A percentile compares a stretch with the other conserved stretches of the same genome.
phyloP scores from a whole-genome alignment of 306 rosid genomes.

The Mimosa pudica region DNA sequence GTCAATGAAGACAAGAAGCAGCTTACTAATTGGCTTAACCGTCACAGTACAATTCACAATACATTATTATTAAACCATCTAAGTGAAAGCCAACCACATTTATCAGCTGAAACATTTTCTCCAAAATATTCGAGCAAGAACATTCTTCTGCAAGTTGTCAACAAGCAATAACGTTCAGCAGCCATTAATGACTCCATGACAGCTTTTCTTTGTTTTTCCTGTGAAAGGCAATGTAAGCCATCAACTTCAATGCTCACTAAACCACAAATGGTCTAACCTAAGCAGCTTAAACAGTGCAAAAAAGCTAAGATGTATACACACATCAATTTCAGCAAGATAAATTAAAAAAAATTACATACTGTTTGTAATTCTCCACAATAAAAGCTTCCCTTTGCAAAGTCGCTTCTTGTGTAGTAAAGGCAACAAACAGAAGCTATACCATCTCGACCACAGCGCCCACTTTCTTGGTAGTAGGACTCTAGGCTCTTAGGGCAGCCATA shows the following conservation, averaged over 20 bases:
- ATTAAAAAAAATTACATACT: slow-evolving; percentile 44
- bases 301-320: not conserved
- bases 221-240: slow-evolving; percentile 39
- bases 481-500: slow-evolving; percentile 92
- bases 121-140: slow-evolving; percentile 83
- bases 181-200: slow-evolving; percentile 71
- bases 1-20: slow-evolving; percentile 19
- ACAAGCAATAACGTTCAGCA: slow-evolving; percentile 77
- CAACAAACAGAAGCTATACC: slow-evolving; percentile 90
- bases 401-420: slow-evolving; percentile 90
- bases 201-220: slow-evolving; percentile 82
- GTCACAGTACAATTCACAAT: slow-evolving; percentile 4
- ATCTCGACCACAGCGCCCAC: slow-evolving; percentile 95
- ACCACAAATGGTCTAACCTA: slow-evolving; percentile 7
- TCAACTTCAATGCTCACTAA: slow-evolving; percentile 34
- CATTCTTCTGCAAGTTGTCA: slow-evolving; percentile 82
- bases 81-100: slow-evolving; percentile 68
- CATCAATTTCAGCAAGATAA: not conserved
- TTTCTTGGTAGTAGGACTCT: slow-evolving; percentile 93
- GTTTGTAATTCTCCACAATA: slow-evolving; percentile 64
- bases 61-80: slow-evolving; percentile 31
- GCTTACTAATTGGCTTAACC: slow-evolving; percentile 13
- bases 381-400: slow-evolving; percentile 65
- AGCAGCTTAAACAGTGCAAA: not conserved
- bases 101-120: slow-evolving; percentile 59